phyloP scores from a whole-genome alignment of 2,329 filamentous ascomycete genomes.

The Didymella arachidicola region DNA sequence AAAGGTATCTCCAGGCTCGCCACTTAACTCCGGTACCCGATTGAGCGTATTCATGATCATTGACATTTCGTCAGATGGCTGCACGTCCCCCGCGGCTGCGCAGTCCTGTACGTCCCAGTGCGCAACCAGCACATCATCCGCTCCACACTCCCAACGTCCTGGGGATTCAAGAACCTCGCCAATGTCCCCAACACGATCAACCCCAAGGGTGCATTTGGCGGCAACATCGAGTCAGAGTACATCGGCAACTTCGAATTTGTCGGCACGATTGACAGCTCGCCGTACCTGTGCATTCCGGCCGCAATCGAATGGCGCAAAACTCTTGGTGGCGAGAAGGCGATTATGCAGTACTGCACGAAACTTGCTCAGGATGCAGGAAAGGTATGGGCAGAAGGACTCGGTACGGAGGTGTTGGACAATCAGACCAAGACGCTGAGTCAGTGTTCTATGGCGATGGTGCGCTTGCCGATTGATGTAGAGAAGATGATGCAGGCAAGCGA shows the following conservation, averaged over 20 bases:
- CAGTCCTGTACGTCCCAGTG: conserved; percentile 78
- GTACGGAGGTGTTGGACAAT: conserved; percentile 77
- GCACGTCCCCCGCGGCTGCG: conserved; percentile 78
- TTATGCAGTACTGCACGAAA: conserved; percentile 68
- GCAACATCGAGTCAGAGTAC: conserved; percentile 64
- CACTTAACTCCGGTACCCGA: not conserved
- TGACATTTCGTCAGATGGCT: conserved; percentile 71
- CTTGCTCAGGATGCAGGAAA: conserved; percentile 71
- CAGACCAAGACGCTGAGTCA: conserved; percentile 65
- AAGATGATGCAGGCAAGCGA: conserved; percentile 36
- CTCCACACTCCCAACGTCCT: conserved; percentile 79
- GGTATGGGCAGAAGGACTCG: conserved; percentile 67
- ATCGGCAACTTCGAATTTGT: conserved; percentile 77
- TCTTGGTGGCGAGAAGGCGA: conserved; percentile 76
- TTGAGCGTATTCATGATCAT: not conserved
- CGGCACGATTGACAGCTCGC: conserved; percentile 75
- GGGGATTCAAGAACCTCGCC: conserved; percentile 62
- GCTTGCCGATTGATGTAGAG: conserved; percentile 67
- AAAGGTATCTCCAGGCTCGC: too few relatives aligned
- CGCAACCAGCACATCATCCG: conserved; percentile 79
- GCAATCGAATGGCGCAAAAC: conserved; percentile 74
- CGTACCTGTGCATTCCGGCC: conserved; percentile 75
- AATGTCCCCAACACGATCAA: conserved; percentile 57
- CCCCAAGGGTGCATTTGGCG: conserved; percentile 32
- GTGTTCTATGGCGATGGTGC: conserved; percentile 77